Percentiles rank a stretch among this genome's conserved stretches.
Conservation (phyloP, 1,284 basidiomycete species). For the Malassezia sp. region DNA sequence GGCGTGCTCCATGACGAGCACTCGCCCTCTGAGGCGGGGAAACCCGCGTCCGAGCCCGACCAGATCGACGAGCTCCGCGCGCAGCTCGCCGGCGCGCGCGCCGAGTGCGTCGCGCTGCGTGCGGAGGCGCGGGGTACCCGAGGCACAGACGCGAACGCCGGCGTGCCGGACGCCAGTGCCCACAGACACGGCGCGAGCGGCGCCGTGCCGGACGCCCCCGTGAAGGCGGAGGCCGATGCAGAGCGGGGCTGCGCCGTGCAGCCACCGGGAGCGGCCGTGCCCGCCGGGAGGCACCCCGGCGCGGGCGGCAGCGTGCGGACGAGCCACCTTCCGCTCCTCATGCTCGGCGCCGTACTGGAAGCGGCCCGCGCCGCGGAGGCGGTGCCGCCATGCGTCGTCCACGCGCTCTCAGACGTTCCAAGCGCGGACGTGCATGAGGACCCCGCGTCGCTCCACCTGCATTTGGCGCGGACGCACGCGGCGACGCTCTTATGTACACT, state of each 20-base stretch:
- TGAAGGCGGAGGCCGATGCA: too few species aligned
- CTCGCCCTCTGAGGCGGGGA: neutral
- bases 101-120: slow-evolving; percentile 9
- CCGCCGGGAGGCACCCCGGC: too few species aligned
- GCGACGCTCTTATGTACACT: too few species aligned
- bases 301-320: neutral
- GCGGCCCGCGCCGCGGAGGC: neutral
- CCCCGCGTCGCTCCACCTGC: too few species aligned
- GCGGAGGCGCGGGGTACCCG: too few species aligned
- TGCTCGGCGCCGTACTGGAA: neutral
- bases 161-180: neutral
- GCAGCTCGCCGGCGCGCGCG: slow-evolving; percentile 1
- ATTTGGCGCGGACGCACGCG: too few species aligned
- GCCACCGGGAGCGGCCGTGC: too few species aligned
- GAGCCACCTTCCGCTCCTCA: neutral
- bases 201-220: too few species aligned
- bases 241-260: too few species aligned
- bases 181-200: neutral
- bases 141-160: too few species aligned
- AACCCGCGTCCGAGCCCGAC: neutral
- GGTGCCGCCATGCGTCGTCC: neutral
- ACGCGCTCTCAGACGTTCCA: neutral
- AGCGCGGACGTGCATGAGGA: too few species aligned
- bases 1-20: slow-evolving; percentile 4
- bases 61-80: slow-evolving; percentile 2